These are phyloP conservation scores for Raphanus raphanistrum DNA, from an alignment of 345 rosid genomes.

Conservation along the genomic window DNA sequence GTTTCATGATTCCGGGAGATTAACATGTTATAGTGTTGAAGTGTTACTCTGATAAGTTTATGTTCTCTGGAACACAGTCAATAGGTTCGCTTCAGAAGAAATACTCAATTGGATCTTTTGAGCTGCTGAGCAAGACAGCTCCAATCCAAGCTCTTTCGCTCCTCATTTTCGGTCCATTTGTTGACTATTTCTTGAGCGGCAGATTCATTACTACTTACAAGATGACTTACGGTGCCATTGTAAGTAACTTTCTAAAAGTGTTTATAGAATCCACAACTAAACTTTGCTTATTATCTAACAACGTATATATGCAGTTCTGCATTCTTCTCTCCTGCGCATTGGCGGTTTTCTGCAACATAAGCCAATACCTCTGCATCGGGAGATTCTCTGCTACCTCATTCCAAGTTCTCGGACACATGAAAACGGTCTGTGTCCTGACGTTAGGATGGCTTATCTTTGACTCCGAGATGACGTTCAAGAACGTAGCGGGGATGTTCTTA, in stretches of 20 bases:
- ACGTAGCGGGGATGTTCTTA: constrained; percentile 79
- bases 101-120: constrained; percentile 89
- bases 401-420: constrained; percentile 98
- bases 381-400: constrained; percentile 90
- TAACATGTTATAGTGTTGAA: neutral
- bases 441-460: constrained; percentile 92
- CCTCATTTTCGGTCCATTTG: constrained; percentile 77
- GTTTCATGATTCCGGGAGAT: too few species aligned
- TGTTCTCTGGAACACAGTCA: constrained; percentile 49
- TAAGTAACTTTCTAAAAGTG: constrained; percentile 41
- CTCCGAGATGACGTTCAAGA: constrained; percentile 77
- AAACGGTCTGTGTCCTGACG: constrained; percentile 81
- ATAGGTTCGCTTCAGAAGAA: constrained; percentile 94
- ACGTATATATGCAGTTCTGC: constrained; percentile 64
- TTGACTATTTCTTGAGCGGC: constrained; percentile 72
- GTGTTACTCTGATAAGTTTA: neutral
- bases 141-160: constrained; percentile 96
- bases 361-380: constrained; percentile 97
- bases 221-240: constrained; percentile 68
- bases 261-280: too few species aligned
- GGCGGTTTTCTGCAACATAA: constrained; percentile 95
- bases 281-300: constrained; percentile 8
- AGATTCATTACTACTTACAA: constrained; percentile 63
- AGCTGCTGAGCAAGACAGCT: constrained; percentile 89
- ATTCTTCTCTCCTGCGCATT: constrained; percentile 75